phyloP scores from a whole-genome alignment of 768 basidiomycete species.

The Solioccasus polychromus region DNA sequence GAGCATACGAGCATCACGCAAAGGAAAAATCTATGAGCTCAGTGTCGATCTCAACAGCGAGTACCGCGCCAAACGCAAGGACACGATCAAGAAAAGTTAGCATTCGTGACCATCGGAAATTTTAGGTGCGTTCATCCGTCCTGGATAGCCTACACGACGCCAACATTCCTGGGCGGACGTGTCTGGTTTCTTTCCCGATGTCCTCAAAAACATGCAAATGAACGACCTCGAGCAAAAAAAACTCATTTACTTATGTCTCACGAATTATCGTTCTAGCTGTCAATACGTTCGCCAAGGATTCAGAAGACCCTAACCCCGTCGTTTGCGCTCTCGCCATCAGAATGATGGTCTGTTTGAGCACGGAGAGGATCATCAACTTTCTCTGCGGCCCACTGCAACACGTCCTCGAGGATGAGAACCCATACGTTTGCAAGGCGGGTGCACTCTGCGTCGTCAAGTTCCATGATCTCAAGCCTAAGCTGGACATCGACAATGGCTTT shows the following conservation, averaged over 20 bases:
- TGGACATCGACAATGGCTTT: slow-evolving; percentile 95
- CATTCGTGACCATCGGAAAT: slow-evolving; percentile 99
- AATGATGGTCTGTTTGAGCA: slow-evolving; percentile 95
- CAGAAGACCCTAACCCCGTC: slow-evolving; percentile 94
- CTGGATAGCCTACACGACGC: too few species aligned
- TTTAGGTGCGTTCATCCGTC: slow-evolving; percentile 65
- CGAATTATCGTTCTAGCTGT: slow-evolving; percentile 99
- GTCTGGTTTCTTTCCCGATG: slow-evolving; percentile 94
- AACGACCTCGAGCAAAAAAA: slow-evolving; percentile 99
- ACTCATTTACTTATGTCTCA: slow-evolving; percentile 95
- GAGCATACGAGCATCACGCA: slow-evolving; percentile 55
- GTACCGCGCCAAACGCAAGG: slow-evolving; percentile 92
- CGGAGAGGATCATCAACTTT: slow-evolving; percentile 99
- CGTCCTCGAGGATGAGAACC: slow-evolving; percentile 91
- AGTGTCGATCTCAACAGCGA: slow-evolving; percentile 96
- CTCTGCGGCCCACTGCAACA: slow-evolving; percentile 93
- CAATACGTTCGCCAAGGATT: slow-evolving; percentile 98
- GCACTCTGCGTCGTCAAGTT: slow-evolving; percentile 96
- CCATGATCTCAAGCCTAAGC: slow-evolving; percentile 93
- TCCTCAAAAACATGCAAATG: slow-evolving; percentile 99
- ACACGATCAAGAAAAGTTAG: slow-evolving; percentile 98
- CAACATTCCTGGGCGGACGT: slow-evolving; percentile 71
- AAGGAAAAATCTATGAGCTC: slow-evolving; percentile 97
- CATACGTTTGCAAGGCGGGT: slow-evolving; percentile 97
- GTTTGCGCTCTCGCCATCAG: slow-evolving; percentile 95